Evolutionary conservation across 2,329 filamentous ascomycete species (phyloP).

Genomic region (Neobulgaria alba): DNA sequence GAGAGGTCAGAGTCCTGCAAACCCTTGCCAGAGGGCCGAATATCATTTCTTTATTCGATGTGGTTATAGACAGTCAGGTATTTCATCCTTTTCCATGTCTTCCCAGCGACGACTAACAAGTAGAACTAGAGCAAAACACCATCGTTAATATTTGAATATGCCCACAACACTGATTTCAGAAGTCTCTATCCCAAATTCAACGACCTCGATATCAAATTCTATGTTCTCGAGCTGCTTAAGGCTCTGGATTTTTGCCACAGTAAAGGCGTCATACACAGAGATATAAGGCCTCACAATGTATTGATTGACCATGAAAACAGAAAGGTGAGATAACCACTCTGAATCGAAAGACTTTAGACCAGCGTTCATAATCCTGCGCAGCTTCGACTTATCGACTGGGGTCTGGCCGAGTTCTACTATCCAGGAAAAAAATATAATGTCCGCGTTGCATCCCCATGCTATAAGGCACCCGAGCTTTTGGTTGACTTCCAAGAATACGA

Average conservation of each 20-base stretch:
- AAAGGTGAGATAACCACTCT: slow-evolving; percentile 53
- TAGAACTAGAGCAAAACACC: slow-evolving; percentile 82
- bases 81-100: slow-evolving; percentile 16
- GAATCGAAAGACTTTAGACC: not conserved
- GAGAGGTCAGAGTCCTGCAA: slow-evolving; percentile 99
- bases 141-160: slow-evolving; percentile 93
- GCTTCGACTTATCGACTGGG: slow-evolving; percentile 97
- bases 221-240: slow-evolving; percentile 75
- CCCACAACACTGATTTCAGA: slow-evolving; percentile 98
- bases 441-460: slow-evolving; percentile 91
- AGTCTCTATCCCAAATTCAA: slow-evolving; percentile 95
- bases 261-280: slow-evolving; percentile 99
- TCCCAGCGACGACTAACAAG: no score
- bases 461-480: slow-evolving; percentile 92
- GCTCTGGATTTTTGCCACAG: slow-evolving; percentile 97
- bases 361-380: slow-evolving; percentile 33
- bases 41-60: slow-evolving; percentile 88
- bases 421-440: slow-evolving; percentile 98
- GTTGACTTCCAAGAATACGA: slow-evolving; percentile 99
- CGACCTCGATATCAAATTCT: slow-evolving; percentile 95
- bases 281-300: slow-evolving; percentile 99
- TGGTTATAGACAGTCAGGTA: slow-evolving; percentile 90
- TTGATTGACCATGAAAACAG: slow-evolving; percentile 99
- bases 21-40: slow-evolving; percentile 95
- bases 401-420: slow-evolving; percentile 97